phyloP scores from a whole-genome alignment of 768 basidiomycete species.

The Trametes punicea region DNA sequence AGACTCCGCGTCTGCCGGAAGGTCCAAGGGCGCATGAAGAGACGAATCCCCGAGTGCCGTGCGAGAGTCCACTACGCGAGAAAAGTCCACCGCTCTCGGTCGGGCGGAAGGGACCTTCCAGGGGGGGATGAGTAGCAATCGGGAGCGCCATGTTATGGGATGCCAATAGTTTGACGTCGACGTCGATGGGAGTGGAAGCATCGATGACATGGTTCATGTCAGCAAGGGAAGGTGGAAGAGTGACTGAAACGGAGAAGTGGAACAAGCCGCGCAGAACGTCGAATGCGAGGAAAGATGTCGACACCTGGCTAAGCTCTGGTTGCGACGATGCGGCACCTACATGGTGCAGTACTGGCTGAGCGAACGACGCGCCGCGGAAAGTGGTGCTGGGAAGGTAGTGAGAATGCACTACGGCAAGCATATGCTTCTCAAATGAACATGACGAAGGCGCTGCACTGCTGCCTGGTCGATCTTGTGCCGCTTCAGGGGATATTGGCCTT shows the following conservation, averaged over 20 bases:
- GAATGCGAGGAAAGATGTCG: slow-evolving; percentile 43
- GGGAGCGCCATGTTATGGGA: slow-evolving; percentile 40
- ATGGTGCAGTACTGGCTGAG: not conserved
- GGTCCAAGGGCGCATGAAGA: slow-evolving; percentile 47
- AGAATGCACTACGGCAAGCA: slow-evolving; percentile 9
- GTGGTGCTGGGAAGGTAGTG: slow-evolving; percentile 27
- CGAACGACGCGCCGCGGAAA: slow-evolving; percentile 35
- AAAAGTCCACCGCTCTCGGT: slow-evolving; percentile 8
- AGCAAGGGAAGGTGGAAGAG: slow-evolving; percentile 10
- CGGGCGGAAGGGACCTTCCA: slow-evolving; percentile 38
- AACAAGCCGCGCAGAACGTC: slow-evolving; percentile 48
- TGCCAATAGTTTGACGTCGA: slow-evolving; percentile 42
- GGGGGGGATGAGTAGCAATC: slow-evolving; percentile 30
- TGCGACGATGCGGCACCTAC: not conserved
- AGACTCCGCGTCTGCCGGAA: slow-evolving; percentile 50
- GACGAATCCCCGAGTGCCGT: slow-evolving; percentile 43
- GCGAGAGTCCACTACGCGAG: slow-evolving; percentile 23
- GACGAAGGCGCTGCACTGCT: not conserved
- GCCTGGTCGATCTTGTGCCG: not conserved
- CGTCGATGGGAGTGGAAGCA: slow-evolving; percentile 24
- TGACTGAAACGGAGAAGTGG: slow-evolving; percentile 40
- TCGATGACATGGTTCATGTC: not conserved
- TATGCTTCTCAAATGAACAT: not conserved
- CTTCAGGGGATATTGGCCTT: not conserved
- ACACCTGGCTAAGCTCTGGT: slow-evolving; percentile 30